Evolutionary conservation across 306 rosid species (phyloP), one percentile per base, ranked within the genome.

Genomic region (Mimosa pudica): DNA sequence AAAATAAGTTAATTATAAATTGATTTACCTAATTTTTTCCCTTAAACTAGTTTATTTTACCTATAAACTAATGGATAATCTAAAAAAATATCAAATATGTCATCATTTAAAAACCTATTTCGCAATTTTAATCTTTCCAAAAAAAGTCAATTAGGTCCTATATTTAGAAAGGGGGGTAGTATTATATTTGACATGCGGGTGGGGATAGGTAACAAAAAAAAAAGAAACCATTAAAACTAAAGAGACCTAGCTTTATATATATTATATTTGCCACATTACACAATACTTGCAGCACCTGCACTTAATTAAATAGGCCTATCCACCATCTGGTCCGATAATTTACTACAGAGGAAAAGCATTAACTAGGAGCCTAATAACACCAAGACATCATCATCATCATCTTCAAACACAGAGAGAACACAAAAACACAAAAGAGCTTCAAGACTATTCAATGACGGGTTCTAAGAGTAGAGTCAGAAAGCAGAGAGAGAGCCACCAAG

Each of bases 401-500:
- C 1, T 38, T 38, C 49, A 58, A 4, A 49, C 14, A 32, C 7
- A 60, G 11, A 20, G 66, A 30, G 38, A 30, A 24, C 8, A 12
- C 1, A 30, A 11, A 62, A 62, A 62, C 42, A 62, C 42, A 62
- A 6, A 60, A 24, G 9, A 18, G 10, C 30, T 55, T 54, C 61
- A 54, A 54, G 61, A 24, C 58, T 52, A 2, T 10, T 52, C 20
- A 52, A 52, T 17, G 60, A 1, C 10, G 18, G n/a, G 18, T 52
- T 52, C 7, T 52, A 16, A 4, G 18, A 57, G 33, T 32, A n/a
- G 49, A 84, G 88, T 35, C 63, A 82, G 83, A 88, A 52, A 71
- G 83, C 6, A 48, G 94, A 85, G 65, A 70, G 80, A 70, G 83
- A 2, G 71, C 73, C 17, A 86, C 88, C 17, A 88, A 85, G 33